Evolutionary conservation across 2,329 filamentous ascomycete genomes (phyloP), one percentile per base, ranked within the genome.

Genomic region (Cordyceps pruinosa): DNA sequence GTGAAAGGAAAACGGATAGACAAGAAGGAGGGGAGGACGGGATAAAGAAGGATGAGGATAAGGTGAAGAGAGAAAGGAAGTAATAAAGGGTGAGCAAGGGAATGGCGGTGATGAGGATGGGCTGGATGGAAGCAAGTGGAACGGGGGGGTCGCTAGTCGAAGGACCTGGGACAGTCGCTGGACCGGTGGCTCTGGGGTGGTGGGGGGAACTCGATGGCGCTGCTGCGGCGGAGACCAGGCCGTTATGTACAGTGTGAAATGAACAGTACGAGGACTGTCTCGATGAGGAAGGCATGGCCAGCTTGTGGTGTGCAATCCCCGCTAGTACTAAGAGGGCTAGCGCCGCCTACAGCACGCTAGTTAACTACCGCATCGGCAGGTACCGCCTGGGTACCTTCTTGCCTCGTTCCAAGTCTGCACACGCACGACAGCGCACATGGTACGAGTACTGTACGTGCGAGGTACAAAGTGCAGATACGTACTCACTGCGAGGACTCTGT

Each of bases 81-180:
- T 15, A 26, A 55, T 15, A 26, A 55, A 58, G 44, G 47, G 55
- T 44, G 55, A 58, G 47, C 4, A 41, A 58, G 50, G 56, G 58
- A 58, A 57, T 54, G 53, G 57, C 57, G 49, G 47, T 52, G 47
- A 59, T 56, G 58, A 50, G 58, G 44, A 59, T 50, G 48, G 58
- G 35, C 53, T 56, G 46, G 54, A 56, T 60, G 51, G 56, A 60
- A 58, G 51, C 56, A 44, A 53, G 59, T 53, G 59, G 57, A 56
- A 60, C 56, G 52, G 56, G 56, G 51, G 52, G 52, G 58, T 48
- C 47, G 28, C 47, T 47, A 51, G 57, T 59, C 45, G 57, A 59
- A 59, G 57, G 44, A 58, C 35, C 57, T 55, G 46, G 57, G 35
- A 58, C 54, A 44, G 46, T 57, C 54, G 45, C 46, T 56, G 56